Base-by-base conservation (phyloP, 176 grass and related monocot genomes). In the Cenchrus americanus region DNA sequence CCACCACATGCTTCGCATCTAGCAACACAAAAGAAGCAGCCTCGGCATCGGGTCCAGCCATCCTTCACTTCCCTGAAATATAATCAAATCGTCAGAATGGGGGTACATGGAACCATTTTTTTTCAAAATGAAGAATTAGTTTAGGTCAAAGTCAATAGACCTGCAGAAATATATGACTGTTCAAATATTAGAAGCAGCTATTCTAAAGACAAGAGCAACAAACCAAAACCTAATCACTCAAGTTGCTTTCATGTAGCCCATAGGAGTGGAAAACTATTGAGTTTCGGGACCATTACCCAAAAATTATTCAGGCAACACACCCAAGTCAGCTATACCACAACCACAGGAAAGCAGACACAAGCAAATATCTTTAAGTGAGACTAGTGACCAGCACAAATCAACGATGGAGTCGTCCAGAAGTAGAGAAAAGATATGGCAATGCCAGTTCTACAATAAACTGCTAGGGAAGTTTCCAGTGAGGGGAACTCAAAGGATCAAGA, bases 1-100 rank as follows among this genome's bases (percentile, higher is more conserved):
- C 89, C 89, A 82, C 93, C 96, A 46, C 96, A 94, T 50, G 83
- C 89, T 73, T 99, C 93, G 13, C 96, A 99, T 88, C 93, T 90
- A 79, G 96, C 71, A 62, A 99, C 79, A 59, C 91, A 94, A 64
- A 90, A 99, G 87, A 89, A 89, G 66, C 96, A 96, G 14, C 91
- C 96, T 80, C 93, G 74, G 17, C 93, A 96, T 49, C 48, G 69
- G 14, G 27, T 24, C 81, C 78, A 57, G 40, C 69, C 62, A 15
- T 86, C 79, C 53, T 88, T 86, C 67, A 84, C 77, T 82, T 76
- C 73, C 83, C 96, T 98, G 83, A 76, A 89, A 82, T 84, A 82
- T 70, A 76, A 80, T 84, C n/a, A 80, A 82, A 85, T 81, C 74
- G 2, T 80, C 68, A 83, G 86, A 62, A 60, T 62, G 69, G 73